A percentile compares a stretch with the other conserved stretches of the same genome.
Evolutionary conservation across 495 filamentous ascomycete genomes (phyloP).

Genomic region (Xylaria intraflava): DNA sequence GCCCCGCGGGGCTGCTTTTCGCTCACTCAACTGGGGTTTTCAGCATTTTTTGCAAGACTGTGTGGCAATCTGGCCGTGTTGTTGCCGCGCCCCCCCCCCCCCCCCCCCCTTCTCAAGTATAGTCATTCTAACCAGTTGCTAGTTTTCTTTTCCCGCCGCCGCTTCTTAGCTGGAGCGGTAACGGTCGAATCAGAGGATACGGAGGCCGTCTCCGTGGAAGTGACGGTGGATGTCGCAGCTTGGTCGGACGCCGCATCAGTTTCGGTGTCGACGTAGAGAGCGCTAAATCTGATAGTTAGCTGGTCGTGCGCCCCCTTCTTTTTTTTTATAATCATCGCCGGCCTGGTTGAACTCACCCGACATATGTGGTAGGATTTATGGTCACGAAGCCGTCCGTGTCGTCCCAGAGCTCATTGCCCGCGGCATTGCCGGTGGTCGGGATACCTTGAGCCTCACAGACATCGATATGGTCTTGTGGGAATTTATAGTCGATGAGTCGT

Average conservation of each 20-base stretch:
- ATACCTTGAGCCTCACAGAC: constrained; percentile 48
- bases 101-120: too few relatives aligned
- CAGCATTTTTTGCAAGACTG: too few relatives aligned
- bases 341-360: constrained; percentile 30
- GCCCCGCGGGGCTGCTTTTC: too few relatives aligned
- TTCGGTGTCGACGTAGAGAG: neutral
- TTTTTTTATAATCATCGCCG: too few relatives aligned
- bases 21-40: too few relatives aligned
- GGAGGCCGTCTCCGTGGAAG: neutral
- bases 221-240: neutral
- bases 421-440: constrained; percentile 63
- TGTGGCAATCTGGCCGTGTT: too few relatives aligned
- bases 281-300: neutral
- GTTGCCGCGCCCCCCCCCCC: too few relatives aligned
- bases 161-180: neutral
- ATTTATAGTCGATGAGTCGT: constrained; percentile 48
- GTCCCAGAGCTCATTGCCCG: constrained; percentile 57
- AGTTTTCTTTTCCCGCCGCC: neutral
- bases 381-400: constrained; percentile 51
- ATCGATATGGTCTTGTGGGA: constrained; percentile 56
- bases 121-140: neutral
- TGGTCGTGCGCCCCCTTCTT: neutral
- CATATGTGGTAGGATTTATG: constrained; percentile 33
- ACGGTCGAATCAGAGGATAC: neutral
- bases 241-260: neutral